Evolutionary conservation across 768 basidiomycete species (phyloP), one percentile per base, ranked within the genome.

Genomic region (Russula earlei): DNA sequence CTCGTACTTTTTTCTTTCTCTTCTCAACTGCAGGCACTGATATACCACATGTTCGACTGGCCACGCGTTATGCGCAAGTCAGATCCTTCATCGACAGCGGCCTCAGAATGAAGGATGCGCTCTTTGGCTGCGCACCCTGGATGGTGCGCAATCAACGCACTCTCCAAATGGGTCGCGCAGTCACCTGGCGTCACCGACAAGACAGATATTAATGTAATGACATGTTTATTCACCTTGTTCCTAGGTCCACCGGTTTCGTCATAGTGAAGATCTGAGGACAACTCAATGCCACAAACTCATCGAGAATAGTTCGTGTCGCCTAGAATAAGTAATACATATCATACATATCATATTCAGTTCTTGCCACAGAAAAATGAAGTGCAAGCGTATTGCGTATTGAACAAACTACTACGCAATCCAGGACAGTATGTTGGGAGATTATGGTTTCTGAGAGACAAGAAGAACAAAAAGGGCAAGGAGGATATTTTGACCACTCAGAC

Each of bases 11-110:
- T 31, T 31, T 31, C 19, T 6, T 33, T 62, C 62, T 62, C 61
- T 62, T 62, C 61, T 60, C 61, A 56, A 60, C 53, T 31, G 33
- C 37, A 62, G 62, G 61, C 62, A 49, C 62, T 62, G 55, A 34
- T 54, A 46, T 62, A 62, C 62, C 62, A 62, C 62, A 62, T 62
- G 59, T 61, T 62, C 59, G 59, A 56, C 62, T 62, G 51, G 54
- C 50, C 36, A 22, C 24, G 43, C 45, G 49, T 38, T 20, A 48
- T 31, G 52, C 55, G 45, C 56, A 40, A 42, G 56, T 52, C 56
- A 61, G 53, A 34, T 56, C 55, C 27, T 44, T 60, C 62, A 62
- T 62, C 59, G 22, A 19, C 61, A 61, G 62, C 40, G 8, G 55
- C 62, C 62, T 62, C 55, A 62, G 55, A 62, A 29, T 12, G 40